These are phyloP conservation scores for Apiospora marii DNA, from an alignment of 2,329 filamentous ascomycete species.

Conservation along the genomic window DNA sequence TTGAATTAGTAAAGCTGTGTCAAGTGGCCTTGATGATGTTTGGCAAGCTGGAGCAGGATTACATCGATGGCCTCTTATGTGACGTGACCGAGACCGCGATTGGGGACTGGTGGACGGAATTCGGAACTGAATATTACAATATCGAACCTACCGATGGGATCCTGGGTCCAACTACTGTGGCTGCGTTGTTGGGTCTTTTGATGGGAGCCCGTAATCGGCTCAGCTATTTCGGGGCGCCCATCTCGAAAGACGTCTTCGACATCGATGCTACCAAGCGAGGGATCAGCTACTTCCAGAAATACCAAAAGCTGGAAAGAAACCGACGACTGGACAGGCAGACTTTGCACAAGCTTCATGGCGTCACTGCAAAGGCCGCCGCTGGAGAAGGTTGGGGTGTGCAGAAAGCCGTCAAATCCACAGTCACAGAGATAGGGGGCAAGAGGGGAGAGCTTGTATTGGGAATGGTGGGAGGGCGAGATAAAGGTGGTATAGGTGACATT, in stretches of 20 bases:
- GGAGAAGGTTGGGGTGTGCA: conserved; percentile 93
- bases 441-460: conserved; percentile 94
- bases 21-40: conserved; percentile 90
- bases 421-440: conserved; percentile 92
- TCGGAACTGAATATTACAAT: conserved; percentile 91
- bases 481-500: conserved; percentile 88
- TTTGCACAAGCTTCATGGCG: conserved; percentile 78
- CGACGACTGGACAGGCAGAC: conserved; percentile 85
- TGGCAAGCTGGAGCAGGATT: conserved; percentile 84
- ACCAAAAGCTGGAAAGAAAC: conserved; percentile 80
- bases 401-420: conserved; percentile 92
- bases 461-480: conserved; percentile 88
- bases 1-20: conserved; percentile 90
- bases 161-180: conserved; percentile 88
- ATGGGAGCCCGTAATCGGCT: conserved; percentile 91
- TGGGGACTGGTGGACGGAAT: conserved; percentile 94
- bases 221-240: conserved; percentile 82
- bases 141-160: conserved; percentile 93
- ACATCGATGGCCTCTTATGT: conserved; percentile 90
- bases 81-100: conserved; percentile 91
- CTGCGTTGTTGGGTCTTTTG: conserved; percentile 84
- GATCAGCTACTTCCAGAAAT: conserved; percentile 89
- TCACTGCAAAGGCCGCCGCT: conserved; percentile 89
- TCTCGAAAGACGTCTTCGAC: conserved; percentile 92
- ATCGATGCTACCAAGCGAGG: conserved; percentile 82